phyloP scores from a whole-genome alignment of 1,139 yeast species.

The Blastobotrys aristatus region DNA sequence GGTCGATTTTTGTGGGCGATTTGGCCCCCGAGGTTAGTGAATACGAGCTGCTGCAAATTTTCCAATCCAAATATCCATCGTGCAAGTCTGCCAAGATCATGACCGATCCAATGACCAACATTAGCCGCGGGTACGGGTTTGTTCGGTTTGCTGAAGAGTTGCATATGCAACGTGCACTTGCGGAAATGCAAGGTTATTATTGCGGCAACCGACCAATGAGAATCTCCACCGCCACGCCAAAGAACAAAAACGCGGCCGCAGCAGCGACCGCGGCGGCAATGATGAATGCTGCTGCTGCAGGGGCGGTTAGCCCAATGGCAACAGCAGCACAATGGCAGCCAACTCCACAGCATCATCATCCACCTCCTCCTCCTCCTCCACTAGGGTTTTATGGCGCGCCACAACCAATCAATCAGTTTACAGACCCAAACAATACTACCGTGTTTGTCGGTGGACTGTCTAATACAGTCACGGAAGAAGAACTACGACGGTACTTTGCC shows the following conservation, averaged over 20 bases:
- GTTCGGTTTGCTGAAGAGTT: slow-evolving; percentile 71
- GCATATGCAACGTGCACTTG: slow-evolving; percentile 70
- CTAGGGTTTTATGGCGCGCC: slow-evolving; percentile 32
- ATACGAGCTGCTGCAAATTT: slow-evolving; percentile 57
- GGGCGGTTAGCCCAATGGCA: neutral
- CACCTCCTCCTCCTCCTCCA: slow-evolving; percentile 13
- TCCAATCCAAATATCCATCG: slow-evolving; percentile 66
- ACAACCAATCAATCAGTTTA: slow-evolving; percentile 47
- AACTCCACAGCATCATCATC: neutral
- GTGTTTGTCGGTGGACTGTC: slow-evolving; percentile 93
- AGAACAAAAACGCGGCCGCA: slow-evolving; percentile 40
- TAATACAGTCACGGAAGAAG: slow-evolving; percentile 68
- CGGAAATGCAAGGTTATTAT: slow-evolving; percentile 77
- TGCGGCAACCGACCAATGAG: slow-evolving; percentile 72
- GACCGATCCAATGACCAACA: slow-evolving; percentile 71
- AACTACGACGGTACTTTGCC: slow-evolving; percentile 65
- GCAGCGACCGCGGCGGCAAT: slow-evolving; percentile 15
- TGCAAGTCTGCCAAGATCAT: slow-evolving; percentile 83
- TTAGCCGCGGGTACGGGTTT: slow-evolving; percentile 86
- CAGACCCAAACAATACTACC: slow-evolving; percentile 82
- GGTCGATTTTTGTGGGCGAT: slow-evolving; percentile 83
- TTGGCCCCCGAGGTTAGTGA: slow-evolving; percentile 74
- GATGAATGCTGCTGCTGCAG: slow-evolving; percentile 4
- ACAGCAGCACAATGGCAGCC: slow-evolving; percentile 11
- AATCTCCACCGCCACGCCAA: slow-evolving; percentile 70